Evolutionary conservation across 345 rosid genomes (phyloP), one percentile per base, ranked within the genome.

Genomic region (Moringa oleifera): DNA sequence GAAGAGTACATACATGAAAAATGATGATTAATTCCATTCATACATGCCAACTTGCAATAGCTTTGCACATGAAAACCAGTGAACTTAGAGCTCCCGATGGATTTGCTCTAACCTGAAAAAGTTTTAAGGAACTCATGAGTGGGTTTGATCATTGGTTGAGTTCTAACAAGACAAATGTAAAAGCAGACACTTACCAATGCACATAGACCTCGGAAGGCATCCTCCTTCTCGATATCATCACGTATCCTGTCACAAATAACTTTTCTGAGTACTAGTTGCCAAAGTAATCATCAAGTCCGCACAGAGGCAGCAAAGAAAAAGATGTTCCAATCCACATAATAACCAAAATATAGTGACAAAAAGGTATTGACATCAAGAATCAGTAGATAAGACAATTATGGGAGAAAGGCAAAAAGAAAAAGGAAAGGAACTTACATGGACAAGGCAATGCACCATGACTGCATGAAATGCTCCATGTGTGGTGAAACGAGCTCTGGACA

Each of bases 11-110:
- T 25, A 22, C 49, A 28, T 7, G 36, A 18, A 33, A 54, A 21
- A 63, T 18, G n/a, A 62, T 10, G 23, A 59, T 20, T 20, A 61
- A 28, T 11, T 25, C 0, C 51, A 77, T 60, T 36, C 95, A 81
- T 89, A 94, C 99, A 59, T 91, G 83, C 97, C 99, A 94, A 75
- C 99, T 94, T 21, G 96, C 97, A 65, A 94, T 84, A 59, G 97
- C 95, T 80, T 82, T 76, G 80, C 95, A 85, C 84, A 94, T 76
- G 68, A 74, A 85, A 68, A 80, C 89, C 68, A 94, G 91, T 57
- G 99, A 87, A 78, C 80, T 88, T 66, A 91, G 74, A 75, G 85
- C 97, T 51, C 97, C 96, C 7, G 91, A 76, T 57, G 99, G 99
- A 84, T 94, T 94, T 68, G 78, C 83, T 74, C 86, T 86, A 54